Evolutionary conservation across 176 grass and related monocot genomes (phyloP).

Genomic region (Melocanna baccifera): DNA sequence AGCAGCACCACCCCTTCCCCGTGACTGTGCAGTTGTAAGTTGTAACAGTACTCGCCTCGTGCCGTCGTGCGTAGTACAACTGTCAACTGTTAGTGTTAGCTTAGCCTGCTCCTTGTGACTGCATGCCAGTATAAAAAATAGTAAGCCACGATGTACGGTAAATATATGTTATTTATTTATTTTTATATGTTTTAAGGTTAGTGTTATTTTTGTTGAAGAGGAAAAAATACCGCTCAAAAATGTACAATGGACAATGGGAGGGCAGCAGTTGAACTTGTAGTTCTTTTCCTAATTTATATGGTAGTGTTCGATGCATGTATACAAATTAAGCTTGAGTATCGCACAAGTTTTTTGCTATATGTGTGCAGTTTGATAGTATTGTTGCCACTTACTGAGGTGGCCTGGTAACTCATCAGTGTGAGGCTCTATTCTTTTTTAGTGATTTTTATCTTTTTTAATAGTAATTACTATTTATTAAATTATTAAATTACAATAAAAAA

Average conservation of each 20-base stretch:
- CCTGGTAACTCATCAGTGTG: background rate
- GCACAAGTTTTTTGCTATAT: background rate
- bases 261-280: background rate
- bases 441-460: too few relatives aligned
- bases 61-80: conserved; percentile 14
- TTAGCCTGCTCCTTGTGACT: background rate
- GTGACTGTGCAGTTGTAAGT: conserved; percentile 23
- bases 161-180: too few relatives aligned
- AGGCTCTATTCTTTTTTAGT: too few relatives aligned
- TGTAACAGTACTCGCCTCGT: background rate
- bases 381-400: background rate
- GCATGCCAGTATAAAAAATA: background rate
- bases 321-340: background rate
- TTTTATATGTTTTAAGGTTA: too few relatives aligned
- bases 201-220: too few relatives aligned
- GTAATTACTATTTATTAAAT: too few relatives aligned
- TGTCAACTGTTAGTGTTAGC: conserved; percentile 20
- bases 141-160: too few relatives aligned
- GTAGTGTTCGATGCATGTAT: background rate
- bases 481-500: too few relatives aligned
- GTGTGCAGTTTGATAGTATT: background rate
- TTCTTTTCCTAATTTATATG: background rate
- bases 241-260: background rate
- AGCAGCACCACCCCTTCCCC: conserved; percentile 40
- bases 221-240: too few relatives aligned